phyloP scores from a whole-genome alignment of 768 basidiomycete species.

The Crepidotus variabilis region DNA sequence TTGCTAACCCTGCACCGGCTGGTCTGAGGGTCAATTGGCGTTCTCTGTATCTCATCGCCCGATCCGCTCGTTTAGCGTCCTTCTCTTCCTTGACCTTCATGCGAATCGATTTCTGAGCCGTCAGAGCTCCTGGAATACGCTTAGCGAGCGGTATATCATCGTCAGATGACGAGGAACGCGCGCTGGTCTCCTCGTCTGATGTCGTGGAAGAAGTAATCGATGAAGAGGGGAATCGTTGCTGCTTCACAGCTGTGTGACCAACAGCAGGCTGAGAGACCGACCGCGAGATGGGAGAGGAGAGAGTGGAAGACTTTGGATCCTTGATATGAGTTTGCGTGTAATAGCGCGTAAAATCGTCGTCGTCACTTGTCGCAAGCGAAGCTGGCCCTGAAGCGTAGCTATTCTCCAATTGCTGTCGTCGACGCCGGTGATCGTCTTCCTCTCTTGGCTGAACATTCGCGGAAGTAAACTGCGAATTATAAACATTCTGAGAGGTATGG shows the following conservation, averaged over 20 bases:
- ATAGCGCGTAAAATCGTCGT: background rate
- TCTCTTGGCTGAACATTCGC: background rate
- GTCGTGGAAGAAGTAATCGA: background rate
- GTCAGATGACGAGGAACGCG: slow-evolving; percentile 28
- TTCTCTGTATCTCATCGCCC: slow-evolving; percentile 25
- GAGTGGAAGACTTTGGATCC: background rate
- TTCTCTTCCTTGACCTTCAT: slow-evolving; percentile 67
- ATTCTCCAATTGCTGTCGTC: too few species aligned
- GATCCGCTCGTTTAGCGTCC: slow-evolving; percentile 50
- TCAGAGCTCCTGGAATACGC: slow-evolving; percentile 77
- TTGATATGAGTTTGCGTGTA: background rate
- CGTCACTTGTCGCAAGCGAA: too few species aligned
- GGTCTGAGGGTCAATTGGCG: slow-evolving; percentile 34
- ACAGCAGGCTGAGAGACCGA: background rate
- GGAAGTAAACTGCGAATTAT: background rate
- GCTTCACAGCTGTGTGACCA: background rate
- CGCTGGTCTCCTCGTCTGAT: slow-evolving; percentile 5
- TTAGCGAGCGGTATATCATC: slow-evolving; percentile 86
- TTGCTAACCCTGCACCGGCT: slow-evolving; percentile 26
- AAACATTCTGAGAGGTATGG: background rate
- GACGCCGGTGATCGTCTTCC: background rate
- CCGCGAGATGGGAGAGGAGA: background rate
- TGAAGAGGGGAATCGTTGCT: background rate
- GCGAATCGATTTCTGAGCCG: slow-evolving; percentile 78
- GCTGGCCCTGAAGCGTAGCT: too few species aligned